Conservation (phyloP, 1,139 yeast species). For the Candida neerlandica region DNA sequence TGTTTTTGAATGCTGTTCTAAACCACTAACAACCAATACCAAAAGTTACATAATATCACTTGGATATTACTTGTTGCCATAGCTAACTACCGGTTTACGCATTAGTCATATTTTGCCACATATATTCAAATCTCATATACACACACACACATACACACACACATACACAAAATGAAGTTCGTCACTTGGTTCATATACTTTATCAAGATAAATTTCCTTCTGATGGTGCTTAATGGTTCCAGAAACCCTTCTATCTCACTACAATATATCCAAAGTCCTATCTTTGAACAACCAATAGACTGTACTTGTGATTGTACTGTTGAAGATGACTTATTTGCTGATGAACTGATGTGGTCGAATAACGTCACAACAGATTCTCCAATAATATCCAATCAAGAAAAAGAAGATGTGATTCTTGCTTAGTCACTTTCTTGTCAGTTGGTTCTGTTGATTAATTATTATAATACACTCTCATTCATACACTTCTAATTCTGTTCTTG, state of each 20-base stretch:
- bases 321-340: slow-evolving; percentile 5
- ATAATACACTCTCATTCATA: no score
- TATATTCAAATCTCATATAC: background rate
- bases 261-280: slow-evolving; percentile 38
- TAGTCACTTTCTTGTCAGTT: no score
- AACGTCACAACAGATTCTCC: slow-evolving; percentile 35
- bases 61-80: no score
- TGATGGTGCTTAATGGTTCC: slow-evolving; percentile 37
- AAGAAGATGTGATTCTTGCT: background rate
- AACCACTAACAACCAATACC: no score
- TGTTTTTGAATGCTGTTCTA: background rate
- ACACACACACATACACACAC: no score
- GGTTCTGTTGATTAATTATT: no score
- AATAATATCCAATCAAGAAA: slow-evolving; percentile 5
- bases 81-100: no score
- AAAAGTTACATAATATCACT: no score
- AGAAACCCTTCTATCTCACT: slow-evolving; percentile 36
- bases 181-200: slow-evolving; percentile 37
- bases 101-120: background rate
- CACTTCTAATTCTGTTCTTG: no score
- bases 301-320: slow-evolving; percentile 1
- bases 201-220: slow-evolving; percentile 42
- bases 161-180: slow-evolving; percentile 29
- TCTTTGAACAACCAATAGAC: slow-evolving; percentile 25
- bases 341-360: slow-evolving; percentile 19